These are phyloP conservation scores for Wickerhamiella brachini DNA, from an alignment of 805 yeast species.

Conservation along the genomic window DNA sequence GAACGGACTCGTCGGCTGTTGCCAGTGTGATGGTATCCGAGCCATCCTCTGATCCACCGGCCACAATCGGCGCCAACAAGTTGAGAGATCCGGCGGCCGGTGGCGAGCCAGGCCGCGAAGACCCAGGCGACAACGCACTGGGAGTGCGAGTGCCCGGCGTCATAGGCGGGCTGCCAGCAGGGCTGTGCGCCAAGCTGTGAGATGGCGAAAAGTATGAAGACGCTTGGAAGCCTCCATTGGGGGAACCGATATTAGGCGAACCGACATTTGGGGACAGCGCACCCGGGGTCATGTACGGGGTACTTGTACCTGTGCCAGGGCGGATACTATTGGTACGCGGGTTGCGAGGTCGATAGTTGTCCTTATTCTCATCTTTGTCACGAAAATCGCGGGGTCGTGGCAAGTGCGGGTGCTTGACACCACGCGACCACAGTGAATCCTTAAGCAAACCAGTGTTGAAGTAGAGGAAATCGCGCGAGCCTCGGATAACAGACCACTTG, in stretches of 20 bases:
- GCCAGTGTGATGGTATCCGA: not conserved
- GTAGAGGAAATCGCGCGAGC: slow-evolving; percentile 54
- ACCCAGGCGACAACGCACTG: not conserved
- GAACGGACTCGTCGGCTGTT: not conserved
- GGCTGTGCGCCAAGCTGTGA: not conserved
- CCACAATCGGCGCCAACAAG: not conserved
- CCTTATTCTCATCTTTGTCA: not conserved
- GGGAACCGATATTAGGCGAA: not conserved
- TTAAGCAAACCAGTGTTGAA: slow-evolving; percentile 47
- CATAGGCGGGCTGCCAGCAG: not conserved
- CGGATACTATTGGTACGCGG: not conserved
- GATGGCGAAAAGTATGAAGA: not conserved
- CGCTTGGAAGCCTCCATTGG: not conserved
- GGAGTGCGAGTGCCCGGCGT: not conserved
- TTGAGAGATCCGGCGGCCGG: not conserved
- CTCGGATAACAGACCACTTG: slow-evolving; percentile 67
- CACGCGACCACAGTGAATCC: not conserved
- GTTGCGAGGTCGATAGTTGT: not conserved
- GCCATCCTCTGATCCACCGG: not conserved
- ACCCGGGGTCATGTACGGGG: not conserved
- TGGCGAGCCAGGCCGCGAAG: not conserved
- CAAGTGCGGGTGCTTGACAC: slow-evolving; percentile 30
- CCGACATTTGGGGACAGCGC: not conserved
- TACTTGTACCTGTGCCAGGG: not conserved
- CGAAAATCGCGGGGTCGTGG: slow-evolving; percentile 24